phyloP scores from a whole-genome alignment of 306 rosid genomes.

The Trifolium fragiferum region DNA sequence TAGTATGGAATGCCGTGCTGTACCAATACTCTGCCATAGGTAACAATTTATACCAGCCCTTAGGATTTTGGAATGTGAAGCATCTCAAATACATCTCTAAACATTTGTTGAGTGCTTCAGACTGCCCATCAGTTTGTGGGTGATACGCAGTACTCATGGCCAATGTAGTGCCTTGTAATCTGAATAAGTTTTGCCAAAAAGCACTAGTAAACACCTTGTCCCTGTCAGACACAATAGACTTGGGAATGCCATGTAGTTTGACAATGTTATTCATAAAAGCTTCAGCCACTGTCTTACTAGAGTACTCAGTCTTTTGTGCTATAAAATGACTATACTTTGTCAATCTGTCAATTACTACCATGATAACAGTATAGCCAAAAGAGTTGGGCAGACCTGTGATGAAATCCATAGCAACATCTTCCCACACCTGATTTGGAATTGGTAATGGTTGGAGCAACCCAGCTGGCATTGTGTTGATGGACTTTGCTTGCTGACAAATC shows the following conservation, averaged over 20 bases:
- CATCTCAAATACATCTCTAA: background rate
- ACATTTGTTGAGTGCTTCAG: background rate
- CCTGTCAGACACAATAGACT: background rate
- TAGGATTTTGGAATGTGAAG: too few relatives aligned
- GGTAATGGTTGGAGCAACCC: background rate
- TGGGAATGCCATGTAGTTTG: background rate
- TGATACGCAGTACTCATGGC: background rate
- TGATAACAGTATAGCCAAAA: too few relatives aligned
- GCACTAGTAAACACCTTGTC: background rate
- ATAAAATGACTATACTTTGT: background rate
- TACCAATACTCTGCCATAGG: too few relatives aligned
- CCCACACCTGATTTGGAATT: background rate
- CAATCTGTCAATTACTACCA: background rate
- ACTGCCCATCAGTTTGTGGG: background rate
- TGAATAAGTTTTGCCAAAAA: background rate
- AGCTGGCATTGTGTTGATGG: fast-evolving
- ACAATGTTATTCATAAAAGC: background rate
- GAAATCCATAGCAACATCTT: background rate
- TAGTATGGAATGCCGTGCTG: too few relatives aligned
- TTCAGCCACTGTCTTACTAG: background rate
- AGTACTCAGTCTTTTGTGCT: background rate
- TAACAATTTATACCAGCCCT: too few relatives aligned
- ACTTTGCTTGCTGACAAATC: background rate
- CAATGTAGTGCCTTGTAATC: background rate
- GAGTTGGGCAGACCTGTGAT: background rate